Evolutionary conservation across 257 asterid species (phyloP).

Genomic region (Petunia axillaris): DNA sequence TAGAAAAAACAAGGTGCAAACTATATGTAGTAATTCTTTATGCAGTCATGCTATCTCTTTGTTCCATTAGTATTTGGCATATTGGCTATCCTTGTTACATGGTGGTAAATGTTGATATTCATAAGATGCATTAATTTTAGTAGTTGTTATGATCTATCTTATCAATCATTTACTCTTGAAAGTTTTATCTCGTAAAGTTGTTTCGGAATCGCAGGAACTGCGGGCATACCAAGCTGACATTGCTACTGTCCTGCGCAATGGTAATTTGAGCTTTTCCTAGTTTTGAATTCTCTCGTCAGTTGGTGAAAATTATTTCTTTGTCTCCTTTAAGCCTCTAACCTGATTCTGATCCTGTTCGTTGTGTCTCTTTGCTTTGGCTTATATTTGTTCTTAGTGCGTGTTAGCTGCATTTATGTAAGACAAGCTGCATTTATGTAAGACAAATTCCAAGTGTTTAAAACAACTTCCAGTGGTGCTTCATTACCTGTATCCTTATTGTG

Average conservation of each 20-base stretch:
- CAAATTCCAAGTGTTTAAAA: background rate
- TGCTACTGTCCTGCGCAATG: slow-evolving; percentile 93
- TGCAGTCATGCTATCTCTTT: background rate
- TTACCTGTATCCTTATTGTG: slow-evolving; percentile 6
- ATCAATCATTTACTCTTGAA: slow-evolving; percentile 18
- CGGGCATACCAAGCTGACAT: slow-evolving; percentile 99
- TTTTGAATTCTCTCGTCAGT: background rate
- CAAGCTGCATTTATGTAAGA: slow-evolving; percentile 1
- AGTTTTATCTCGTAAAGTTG: slow-evolving; percentile 5
- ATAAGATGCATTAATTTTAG: background rate
- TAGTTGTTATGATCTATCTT: slow-evolving; percentile 13
- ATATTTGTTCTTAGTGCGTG: background rate
- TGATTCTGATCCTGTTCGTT: slow-evolving; percentile 9
- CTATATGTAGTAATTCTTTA: too few relatives aligned
- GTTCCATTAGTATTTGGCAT: background rate
- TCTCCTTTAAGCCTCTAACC: background rate
- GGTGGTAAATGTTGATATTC: background rate
- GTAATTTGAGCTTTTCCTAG: slow-evolving; percentile 41
- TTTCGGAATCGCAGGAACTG: slow-evolving; percentile 61
- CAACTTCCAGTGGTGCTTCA: background rate
- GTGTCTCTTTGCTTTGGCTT: slow-evolving; percentile 22
- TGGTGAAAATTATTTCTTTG: slow-evolving; percentile 13
- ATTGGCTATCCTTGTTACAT: background rate
- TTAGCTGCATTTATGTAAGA: slow-evolving; percentile 6
- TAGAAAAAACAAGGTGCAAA: too few relatives aligned